Conservation (phyloP, 495 filamentous ascomycete species). For the Apodospora peruviana region DNA sequence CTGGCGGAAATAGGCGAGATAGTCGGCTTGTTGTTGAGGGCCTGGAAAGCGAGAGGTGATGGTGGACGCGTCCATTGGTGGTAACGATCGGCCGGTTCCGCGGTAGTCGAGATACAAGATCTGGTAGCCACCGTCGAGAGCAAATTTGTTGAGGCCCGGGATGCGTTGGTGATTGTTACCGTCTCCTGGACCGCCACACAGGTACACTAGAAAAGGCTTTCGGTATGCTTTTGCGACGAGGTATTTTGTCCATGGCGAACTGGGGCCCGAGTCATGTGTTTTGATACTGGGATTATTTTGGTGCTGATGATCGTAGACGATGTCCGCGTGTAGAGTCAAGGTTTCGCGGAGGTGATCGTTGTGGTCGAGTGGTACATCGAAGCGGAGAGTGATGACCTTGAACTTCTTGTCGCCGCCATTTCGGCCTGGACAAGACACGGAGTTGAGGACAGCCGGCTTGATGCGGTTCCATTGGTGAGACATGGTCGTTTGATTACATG, state of each 20-base stretch:
- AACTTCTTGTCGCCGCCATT: background rate
- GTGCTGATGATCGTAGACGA: conserved; percentile 8
- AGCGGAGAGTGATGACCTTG: conserved; percentile 1
- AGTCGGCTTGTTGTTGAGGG: conserved; percentile 57
- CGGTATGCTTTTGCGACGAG: too few relatives aligned
- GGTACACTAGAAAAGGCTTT: conserved; percentile 35
- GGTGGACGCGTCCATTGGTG: conserved; percentile 59
- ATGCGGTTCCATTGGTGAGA: too few relatives aligned
- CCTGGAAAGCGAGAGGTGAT: background rate
- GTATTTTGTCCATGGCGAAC: background rate
- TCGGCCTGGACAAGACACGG: too few relatives aligned
- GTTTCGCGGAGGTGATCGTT: background rate
- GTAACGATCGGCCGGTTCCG: conserved; percentile 74
- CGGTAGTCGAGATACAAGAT: conserved; percentile 79
- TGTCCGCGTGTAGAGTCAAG: conserved; percentile 9
- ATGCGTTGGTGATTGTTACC: conserved; percentile 59
- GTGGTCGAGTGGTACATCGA: conserved; percentile 17
- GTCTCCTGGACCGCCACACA: conserved; percentile 68
- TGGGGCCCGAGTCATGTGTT: background rate
- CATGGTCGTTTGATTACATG: too few relatives aligned
- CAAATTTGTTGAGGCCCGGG: conserved; percentile 49
- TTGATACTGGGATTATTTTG: background rate
- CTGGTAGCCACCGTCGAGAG: conserved; percentile 73
- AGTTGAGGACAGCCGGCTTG: too few relatives aligned
- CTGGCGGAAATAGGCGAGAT: conserved; percentile 75